Conservation (phyloP, 2,329 filamentous ascomycete species). For the Atkinsonella hypoxylon region DNA sequence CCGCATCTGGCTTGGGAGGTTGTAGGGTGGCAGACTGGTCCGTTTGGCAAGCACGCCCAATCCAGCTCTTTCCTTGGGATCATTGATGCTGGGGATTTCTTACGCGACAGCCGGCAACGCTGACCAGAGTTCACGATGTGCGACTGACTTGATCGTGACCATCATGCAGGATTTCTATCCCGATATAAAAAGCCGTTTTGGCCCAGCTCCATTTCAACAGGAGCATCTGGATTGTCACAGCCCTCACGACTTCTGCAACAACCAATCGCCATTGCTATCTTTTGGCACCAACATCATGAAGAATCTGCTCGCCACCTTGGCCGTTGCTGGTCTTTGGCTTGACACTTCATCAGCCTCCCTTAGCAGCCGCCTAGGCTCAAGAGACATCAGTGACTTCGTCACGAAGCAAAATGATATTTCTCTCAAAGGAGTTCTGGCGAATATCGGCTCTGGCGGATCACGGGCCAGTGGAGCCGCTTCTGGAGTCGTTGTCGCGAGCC, state of each 20-base stretch:
- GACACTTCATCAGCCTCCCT: neutral
- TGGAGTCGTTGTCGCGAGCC: slow-evolving; percentile 43
- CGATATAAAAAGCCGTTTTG: neutral
- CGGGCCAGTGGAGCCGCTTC: slow-evolving; percentile 31
- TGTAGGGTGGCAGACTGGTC: too few relatives aligned
- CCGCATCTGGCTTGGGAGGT: too few relatives aligned
- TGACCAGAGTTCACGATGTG: neutral
- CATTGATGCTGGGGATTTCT: neutral
- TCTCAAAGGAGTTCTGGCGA: slow-evolving; percentile 19
- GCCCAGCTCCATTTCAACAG: neutral
- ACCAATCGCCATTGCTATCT: neutral
- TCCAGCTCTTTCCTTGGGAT: too few relatives aligned
- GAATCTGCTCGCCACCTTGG: slow-evolving; percentile 1
- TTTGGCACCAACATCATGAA: slow-evolving; percentile 4
- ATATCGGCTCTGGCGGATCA: slow-evolving; percentile 42
- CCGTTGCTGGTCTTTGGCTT: slow-evolving; percentile 2
- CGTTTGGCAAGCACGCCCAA: too few relatives aligned
- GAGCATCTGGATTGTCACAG: neutral
- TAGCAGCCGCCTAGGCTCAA: neutral
- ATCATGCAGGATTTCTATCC: neutral
- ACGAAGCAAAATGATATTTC: slow-evolving; percentile 9
- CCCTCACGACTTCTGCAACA: neutral
- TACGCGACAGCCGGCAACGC: neutral
- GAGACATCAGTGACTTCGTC: slow-evolving; percentile 9
- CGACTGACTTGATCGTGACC: neutral